Evolutionary conservation across 305 asterid species (phyloP), one percentile per base, ranked within the genome.

Genomic region (Petunia hybrid): DNA sequence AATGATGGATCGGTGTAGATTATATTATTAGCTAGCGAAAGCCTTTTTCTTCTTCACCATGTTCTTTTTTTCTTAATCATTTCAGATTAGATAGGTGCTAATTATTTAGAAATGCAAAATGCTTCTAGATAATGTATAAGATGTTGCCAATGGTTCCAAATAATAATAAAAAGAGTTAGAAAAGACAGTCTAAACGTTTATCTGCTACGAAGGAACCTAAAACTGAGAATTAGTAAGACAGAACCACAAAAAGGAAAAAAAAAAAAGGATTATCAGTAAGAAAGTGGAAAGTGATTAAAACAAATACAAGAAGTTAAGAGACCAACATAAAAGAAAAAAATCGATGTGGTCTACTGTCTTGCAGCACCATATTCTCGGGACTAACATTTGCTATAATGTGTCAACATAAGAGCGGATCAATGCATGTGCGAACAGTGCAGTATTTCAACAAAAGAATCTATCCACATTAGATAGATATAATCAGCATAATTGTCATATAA

Each of bases 391-490:
- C 8, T 35, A 36, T 35, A 48, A 0, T 6, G 63, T 51, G 78
- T 51, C 35, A 3, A 73, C 36, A 12, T 35, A 35, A 73, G 45
- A 73, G 40, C 63, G 62, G 16, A 73, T 73, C 63, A 73, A 35
- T 48, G 78, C 78, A 73, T 51, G 63, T 51, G 63, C 2, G 31
- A 51, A 73, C 51, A 51, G 36, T 35, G 12, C 35, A 48, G 51
- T 48, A 51, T 51, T 35, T 48, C 78, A 12, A 12, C 62, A 48
- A 71, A 48, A 71, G 62, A 48, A 71, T 71, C 62, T 51, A 51
- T 10, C 14, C 56, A 48, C 14, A 2, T 48, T 51, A 3, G 57
- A 51, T 10, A 51, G 57, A 51, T 51, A 51, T 22, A 51, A 51
- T 51, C 9, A 8, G 8, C 14, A 48, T 43, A 69, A 69, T 46